Evolutionary conservation across 2,329 filamentous ascomycete species (phyloP).

Genomic region (Lomentospora prolificans): DNA sequence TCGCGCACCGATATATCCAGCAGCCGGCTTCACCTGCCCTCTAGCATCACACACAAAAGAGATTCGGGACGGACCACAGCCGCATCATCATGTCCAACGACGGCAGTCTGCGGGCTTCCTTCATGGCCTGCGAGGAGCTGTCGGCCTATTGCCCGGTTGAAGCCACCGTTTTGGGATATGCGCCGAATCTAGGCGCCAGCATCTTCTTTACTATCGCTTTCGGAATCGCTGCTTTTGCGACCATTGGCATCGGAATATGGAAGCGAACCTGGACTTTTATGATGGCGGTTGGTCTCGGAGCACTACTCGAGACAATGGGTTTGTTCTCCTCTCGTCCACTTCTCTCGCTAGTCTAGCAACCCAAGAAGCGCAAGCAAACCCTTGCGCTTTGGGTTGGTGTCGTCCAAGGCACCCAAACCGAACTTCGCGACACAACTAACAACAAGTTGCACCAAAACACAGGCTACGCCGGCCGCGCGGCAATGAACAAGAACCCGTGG

Average conservation of each 20-base stretch:
- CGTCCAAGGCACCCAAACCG: too few relatives aligned
- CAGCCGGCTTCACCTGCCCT: too few relatives aligned
- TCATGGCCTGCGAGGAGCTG: constrained; percentile 17
- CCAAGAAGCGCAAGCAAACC: too few relatives aligned
- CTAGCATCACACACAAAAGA: too few relatives aligned
- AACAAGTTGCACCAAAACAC: neutral
- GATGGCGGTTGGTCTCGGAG: constrained; percentile 36
- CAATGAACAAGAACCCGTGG: constrained; percentile 45
- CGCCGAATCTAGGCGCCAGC: constrained; percentile 45
- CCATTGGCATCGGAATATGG: constrained; percentile 33
- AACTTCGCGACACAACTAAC: neutral
- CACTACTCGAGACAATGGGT: constrained; percentile 42
- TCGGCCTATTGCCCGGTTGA: constrained; percentile 37
- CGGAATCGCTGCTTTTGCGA: constrained; percentile 29
- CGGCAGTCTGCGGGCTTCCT: constrained; percentile 1
- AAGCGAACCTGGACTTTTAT: constrained; percentile 47
- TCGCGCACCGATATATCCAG: too few relatives aligned
- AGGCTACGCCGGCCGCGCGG: constrained; percentile 45
- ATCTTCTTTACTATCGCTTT: constrained; percentile 43
- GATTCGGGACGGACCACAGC: too few relatives aligned
- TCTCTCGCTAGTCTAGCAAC: neutral
- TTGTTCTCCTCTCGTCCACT: constrained; percentile 12
- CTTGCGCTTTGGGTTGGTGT: too few relatives aligned
- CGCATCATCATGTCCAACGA: neutral
- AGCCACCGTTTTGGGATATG: constrained; percentile 45